phyloP scores from a whole-genome alignment of 495 filamentous ascomycete species.

The Xylaria acuta region DNA sequence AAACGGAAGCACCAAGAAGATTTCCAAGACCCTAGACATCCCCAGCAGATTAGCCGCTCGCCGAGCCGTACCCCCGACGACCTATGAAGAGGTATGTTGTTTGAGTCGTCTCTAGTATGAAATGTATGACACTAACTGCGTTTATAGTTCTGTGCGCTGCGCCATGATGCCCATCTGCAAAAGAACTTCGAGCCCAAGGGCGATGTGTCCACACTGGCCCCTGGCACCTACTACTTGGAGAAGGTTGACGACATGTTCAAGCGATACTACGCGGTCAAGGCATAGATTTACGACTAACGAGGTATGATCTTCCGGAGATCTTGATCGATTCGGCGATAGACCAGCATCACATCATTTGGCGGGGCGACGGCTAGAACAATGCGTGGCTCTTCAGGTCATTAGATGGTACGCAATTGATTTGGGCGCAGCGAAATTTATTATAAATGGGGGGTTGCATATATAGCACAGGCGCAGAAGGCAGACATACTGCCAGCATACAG shows the following conservation, averaged over 20 bases:
- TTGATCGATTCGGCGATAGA: slow-evolving; percentile 33
- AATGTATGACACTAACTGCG: slow-evolving; percentile 16
- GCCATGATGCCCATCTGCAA: slow-evolving; percentile 92
- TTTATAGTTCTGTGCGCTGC: slow-evolving; percentile 83
- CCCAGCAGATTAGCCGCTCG: slow-evolving; percentile 75
- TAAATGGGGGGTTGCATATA: slow-evolving; percentile 35
- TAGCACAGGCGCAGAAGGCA: slow-evolving; percentile 21
- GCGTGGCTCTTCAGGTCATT: slow-evolving; percentile 24
- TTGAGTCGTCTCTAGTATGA: slow-evolving; percentile 19
- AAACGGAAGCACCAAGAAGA: slow-evolving; percentile 74
- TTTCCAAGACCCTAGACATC: slow-evolving; percentile 81
- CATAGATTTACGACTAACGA: slow-evolving; percentile 54
- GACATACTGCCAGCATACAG: slow-evolving; percentile 27
- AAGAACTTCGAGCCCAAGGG: slow-evolving; percentile 86
- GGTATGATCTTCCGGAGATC: slow-evolving; percentile 32
- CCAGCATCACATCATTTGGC: slow-evolving; percentile 25
- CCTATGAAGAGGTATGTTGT: slow-evolving; percentile 79
- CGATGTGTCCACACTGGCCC: slow-evolving; percentile 73
- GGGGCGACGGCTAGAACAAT: slow-evolving; percentile 22
- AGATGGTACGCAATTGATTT: slow-evolving; percentile 26
- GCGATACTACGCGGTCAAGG: slow-evolving; percentile 85
- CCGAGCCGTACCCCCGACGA: slow-evolving; percentile 76
- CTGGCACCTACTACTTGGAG: slow-evolving; percentile 88
- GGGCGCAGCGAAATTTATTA: slow-evolving; percentile 21
- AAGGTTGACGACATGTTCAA: slow-evolving; percentile 96